Base-by-base conservation (phyloP, 169 alveolate species). In the Plasmodium knowlesi region DNA sequence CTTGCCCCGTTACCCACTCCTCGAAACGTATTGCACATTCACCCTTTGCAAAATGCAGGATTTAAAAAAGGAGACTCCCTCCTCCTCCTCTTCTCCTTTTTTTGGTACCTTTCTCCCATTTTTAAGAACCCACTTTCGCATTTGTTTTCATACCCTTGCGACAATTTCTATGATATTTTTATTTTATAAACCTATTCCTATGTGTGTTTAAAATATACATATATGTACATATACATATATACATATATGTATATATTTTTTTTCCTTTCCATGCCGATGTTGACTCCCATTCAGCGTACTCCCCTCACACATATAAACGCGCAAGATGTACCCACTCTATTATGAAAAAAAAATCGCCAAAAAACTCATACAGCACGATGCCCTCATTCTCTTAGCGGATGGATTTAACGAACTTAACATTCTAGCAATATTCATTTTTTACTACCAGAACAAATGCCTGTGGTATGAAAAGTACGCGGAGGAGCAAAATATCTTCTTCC, bases 361-460 rank as follows among this genome's bases (percentile, higher is more conserved):
- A 37, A 91, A 91, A 19, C 74, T 91, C 30, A 91, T 91, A 81
- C 81, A 91, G 61, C 76, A 91, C 76, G 95, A 91, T 34, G 67
- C 92, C 22, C 79, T 91, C 54, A 72, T 91, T 25, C 76, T 91
- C 46, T 61, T 91, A 22, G 92, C 95, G 41, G 92, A 91, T 57
- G 95, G 95, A 10, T 91, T 91, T 71, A 91, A 82, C 61, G 95
- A 91, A 57, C 71, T 91, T 19, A 91, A 82, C 80, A 91, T 91
- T 34, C 34, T 91, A 19, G 95, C 95, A 12, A 70, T 91, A 46
- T 91, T 91, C 78, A 72, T 91, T 71, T 91, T 91, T 43, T 91
- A 91, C 74, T 91, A 91, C 41, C 91, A 91, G 74, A 91, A 91
- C 32, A 71, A 50, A 5, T 81, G 95, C 50, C 61, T 91, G 76